Conservation (phyloP, 768 basidiomycete genomes). For the Macrolepiota dolichaula region DNA sequence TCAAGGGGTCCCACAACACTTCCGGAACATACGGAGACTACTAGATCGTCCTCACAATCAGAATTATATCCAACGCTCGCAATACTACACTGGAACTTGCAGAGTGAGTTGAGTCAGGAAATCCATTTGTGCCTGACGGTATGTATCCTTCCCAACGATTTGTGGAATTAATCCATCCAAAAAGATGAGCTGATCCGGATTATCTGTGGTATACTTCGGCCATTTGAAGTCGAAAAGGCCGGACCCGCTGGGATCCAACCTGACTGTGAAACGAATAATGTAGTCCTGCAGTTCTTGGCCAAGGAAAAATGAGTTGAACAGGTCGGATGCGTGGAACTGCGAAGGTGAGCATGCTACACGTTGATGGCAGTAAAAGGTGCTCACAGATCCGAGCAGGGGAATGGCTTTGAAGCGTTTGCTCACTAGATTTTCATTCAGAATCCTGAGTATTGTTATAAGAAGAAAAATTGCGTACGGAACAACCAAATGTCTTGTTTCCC, state of each 20-base stretch:
- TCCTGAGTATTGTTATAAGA: too few species aligned
- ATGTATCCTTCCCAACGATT: constrained; percentile 35
- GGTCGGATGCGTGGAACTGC: constrained; percentile 38
- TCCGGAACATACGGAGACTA: too few species aligned
- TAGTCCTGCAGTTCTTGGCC: constrained; percentile 38
- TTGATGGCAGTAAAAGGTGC: constrained; percentile 8
- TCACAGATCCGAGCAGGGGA: constrained; percentile 42
- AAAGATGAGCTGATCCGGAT: constrained; percentile 34
- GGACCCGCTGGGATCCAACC: constrained; percentile 20
- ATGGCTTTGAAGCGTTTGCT: constrained; percentile 40
- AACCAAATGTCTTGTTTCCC: constrained; percentile 38
- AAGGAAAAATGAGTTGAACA: constrained; percentile 30
- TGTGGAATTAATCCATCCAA: constrained; percentile 31
- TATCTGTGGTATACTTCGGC: constrained; percentile 27
- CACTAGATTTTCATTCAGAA: constrained; percentile 24
- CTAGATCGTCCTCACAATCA: too few species aligned
- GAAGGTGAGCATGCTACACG: background rate
- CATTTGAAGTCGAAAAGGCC: constrained; percentile 10
- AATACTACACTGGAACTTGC: constrained; percentile 26
- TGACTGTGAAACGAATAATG: constrained; percentile 39
- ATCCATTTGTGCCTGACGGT: constrained; percentile 32
- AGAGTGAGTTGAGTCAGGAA: constrained; percentile 29
- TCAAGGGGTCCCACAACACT: too few species aligned
- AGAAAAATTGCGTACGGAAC: constrained; percentile 28
- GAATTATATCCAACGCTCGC: too few species aligned